Evolutionary conservation across 148 eudicot species (phyloP).

Genomic region (Dianthus caryophyllus): DNA sequence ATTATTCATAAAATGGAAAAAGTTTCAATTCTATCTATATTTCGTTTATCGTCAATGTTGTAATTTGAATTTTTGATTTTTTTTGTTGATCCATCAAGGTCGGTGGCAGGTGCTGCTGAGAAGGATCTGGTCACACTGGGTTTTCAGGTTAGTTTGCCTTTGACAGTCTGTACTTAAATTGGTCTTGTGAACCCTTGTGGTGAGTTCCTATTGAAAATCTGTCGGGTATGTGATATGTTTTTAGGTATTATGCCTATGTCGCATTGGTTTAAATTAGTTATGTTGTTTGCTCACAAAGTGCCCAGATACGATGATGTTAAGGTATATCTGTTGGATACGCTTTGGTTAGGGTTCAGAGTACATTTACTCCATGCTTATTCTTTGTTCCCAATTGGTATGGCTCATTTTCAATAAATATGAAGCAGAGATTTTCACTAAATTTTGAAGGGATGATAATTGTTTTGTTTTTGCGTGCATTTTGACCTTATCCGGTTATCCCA

Average conservation of each 20-base stretch:
- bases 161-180: constrained; percentile 5
- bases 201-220: not conserved
- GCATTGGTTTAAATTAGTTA: not conserved
- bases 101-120: constrained; percentile 82
- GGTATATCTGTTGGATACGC: too few relatives aligned
- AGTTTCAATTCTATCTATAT: not conserved
- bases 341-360: too few relatives aligned
- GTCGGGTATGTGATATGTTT: constrained; percentile 30
- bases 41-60: not conserved
- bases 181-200: not conserved
- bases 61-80: constrained; percentile 10
- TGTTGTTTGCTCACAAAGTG: not conserved
- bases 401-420: too few relatives aligned
- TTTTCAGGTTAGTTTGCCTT: constrained; percentile 61
- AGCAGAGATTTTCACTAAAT: too few relatives aligned
- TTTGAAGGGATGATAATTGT: too few relatives aligned
- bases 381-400: too few relatives aligned
- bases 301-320: constrained; percentile 1
- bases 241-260: constrained; percentile 40
- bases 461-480: too few relatives aligned
- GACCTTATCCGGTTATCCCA: too few relatives aligned
- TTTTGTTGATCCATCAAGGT: constrained; percentile 39
- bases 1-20: constrained; percentile 9
- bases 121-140: constrained; percentile 92
- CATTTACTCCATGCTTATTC: too few relatives aligned